Evolutionary conservation across 345 rosid genomes (phyloP).

Genomic region (Bruguiera gymnorhiza): DNA sequence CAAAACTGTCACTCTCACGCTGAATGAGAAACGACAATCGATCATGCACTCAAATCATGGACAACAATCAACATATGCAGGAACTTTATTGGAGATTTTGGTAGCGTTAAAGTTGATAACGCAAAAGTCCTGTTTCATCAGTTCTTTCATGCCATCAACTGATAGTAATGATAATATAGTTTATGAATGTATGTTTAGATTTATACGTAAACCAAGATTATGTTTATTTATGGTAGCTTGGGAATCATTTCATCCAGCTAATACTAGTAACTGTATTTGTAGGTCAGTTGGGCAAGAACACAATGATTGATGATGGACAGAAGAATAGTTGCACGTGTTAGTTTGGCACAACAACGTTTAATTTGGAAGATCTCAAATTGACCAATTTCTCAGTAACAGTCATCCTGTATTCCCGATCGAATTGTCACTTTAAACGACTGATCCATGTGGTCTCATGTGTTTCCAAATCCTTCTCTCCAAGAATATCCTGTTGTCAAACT

Average conservation of each 20-base stretch:
- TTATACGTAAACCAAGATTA: no score
- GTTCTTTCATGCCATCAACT: no score
- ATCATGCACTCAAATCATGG: no score
- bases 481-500: conserved; percentile 10
- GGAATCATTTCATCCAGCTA: background rate
- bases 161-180: no score
- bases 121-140: no score
- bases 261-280: background rate
- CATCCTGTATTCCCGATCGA: conserved; percentile 4
- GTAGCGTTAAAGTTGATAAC: no score
- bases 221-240: no score
- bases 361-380: conserved; percentile 11
- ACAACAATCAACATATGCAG: no score
- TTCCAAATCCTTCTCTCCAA: conserved; percentile 7
- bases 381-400: conserved; percentile 10
- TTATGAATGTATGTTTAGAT: no score
- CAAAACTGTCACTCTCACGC: no score
- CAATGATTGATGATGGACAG: conserved; percentile 5
- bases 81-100: no score
- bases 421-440: background rate
- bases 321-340: conserved; percentile 16
- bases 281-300: conserved; percentile 17
- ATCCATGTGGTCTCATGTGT: conserved; percentile 47
- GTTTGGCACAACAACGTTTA: conserved; percentile 4
- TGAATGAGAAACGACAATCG: no score